Evolutionary conservation across 176 grass and related monocot species (phyloP), one percentile per base, ranked within the genome.

Genomic region (Avena insularis): DNA sequence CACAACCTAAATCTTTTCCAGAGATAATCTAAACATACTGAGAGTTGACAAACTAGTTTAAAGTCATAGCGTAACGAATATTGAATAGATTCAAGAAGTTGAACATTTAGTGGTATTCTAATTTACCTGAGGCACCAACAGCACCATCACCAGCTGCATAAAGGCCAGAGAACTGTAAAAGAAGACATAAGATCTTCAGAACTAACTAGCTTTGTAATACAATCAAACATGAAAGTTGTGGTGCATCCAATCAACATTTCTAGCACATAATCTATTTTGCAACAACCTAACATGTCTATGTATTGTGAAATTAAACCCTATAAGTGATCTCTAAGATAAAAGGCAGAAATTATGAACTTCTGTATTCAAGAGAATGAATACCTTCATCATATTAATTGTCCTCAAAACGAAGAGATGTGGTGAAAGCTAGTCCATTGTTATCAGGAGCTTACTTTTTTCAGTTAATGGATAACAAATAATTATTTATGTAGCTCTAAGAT

Each of bases 81-180:
- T 29, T 6, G 55, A 12, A 70, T 65, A 63, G 55, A 67, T 23
- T 65, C 55, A 86, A 35, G 35, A 82, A 55, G 16, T 27, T 45
- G 73, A 80, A 76, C 16, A 60, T 48, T 61, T 31, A 29, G 59
- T 13, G 25, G 71, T 14, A 84, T 79, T 80, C 25, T 75, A 87
- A 55, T 58, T 64, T 93, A 99, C 97, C 90, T 88, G 92, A 84
- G 81, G 83, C 84, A 88, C 86, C 89, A 86, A 82, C 77, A 71
- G 67, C 83, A 75, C 80, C 78, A 35, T 93, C 97, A 85, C 81
- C 92, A 86, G 82, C 92, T 49, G 90, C 90, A 87, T 93, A 96
- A 72, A 92, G 81, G 45, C 91, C 89, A 82, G 92, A 99, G 78
- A 95, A 93, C 97, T 99, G 90, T 40, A 94, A 83, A 89, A 45